These are phyloP conservation scores for Auricularia cornea DNA, from an alignment of 768 basidiomycete genomes.

Conservation along the genomic window DNA sequence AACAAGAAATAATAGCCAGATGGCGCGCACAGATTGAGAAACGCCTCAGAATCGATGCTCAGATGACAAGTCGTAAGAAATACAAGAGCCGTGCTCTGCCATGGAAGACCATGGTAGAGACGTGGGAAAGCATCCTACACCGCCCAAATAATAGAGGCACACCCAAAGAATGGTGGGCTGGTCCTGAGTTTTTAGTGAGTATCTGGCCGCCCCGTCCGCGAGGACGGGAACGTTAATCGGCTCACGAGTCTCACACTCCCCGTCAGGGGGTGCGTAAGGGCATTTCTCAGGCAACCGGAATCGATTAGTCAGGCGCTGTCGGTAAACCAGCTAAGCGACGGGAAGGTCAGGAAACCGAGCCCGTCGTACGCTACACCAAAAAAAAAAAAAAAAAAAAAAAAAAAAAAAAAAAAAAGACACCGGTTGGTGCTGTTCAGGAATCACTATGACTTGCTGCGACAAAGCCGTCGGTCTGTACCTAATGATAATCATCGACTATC, in stretches of 20 bases:
- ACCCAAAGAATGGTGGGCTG: neutral
- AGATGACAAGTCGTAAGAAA: neutral
- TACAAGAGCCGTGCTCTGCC: neutral
- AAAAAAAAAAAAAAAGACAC: too few relatives aligned
- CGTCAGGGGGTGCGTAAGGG: neutral
- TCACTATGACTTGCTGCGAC: too few relatives aligned
- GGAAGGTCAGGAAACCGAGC: neutral
- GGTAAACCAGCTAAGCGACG: neutral
- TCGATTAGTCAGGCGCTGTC: neutral
- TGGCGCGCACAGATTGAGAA: neutral
- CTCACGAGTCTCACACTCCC: neutral
- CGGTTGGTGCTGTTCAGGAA: too few relatives aligned
- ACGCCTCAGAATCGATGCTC: neutral
- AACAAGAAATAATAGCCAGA: neutral
- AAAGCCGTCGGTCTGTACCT: too few relatives aligned
- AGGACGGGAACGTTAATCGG: neutral
- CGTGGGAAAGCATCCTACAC: neutral
- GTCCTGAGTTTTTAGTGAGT: neutral
- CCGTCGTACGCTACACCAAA: neutral
- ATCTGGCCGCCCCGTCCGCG: neutral
- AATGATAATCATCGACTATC: too few relatives aligned
- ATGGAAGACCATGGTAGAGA: neutral
- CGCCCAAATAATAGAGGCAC: neutral
- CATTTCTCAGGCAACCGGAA: neutral
- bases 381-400: neutral